Conservation (phyloP, 345 rosid genomes). For the Acer saccharum region DNA sequence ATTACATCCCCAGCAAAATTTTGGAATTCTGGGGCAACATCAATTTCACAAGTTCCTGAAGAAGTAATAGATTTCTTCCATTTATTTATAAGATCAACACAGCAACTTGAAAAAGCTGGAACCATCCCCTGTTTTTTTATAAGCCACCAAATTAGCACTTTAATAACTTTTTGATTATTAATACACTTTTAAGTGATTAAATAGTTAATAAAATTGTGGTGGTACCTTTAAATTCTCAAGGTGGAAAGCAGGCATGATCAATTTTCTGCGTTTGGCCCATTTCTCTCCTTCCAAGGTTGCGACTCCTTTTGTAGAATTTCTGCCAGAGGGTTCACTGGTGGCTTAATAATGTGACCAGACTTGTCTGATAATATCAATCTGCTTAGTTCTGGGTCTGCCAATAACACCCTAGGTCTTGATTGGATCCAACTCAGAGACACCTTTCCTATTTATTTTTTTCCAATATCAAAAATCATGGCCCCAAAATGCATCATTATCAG, state of each 20-base stretch:
- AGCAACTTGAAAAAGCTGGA: slow-evolving; percentile 21
- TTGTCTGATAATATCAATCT: slow-evolving; percentile 17
- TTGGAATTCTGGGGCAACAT: slow-evolving; percentile 20
- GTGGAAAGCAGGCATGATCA: slow-evolving; percentile 27
- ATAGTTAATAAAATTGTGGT: too few relatives aligned
- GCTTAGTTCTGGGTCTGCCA: slow-evolving; percentile 23
- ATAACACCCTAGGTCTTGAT: slow-evolving; percentile 19
- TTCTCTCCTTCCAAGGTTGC: slow-evolving; percentile 28
- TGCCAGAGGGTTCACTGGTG: slow-evolving; percentile 25
- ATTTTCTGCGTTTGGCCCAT: slow-evolving; percentile 31
- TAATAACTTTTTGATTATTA: too few relatives aligned
- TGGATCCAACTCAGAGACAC: slow-evolving; percentile 20
- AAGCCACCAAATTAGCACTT: not conserved
- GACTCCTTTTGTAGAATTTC: slow-evolving; percentile 21
- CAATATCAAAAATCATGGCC: not conserved
- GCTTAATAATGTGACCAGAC: slow-evolving; percentile 20
- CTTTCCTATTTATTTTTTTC: slow-evolving; percentile 12
- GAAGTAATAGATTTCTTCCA: slow-evolving; percentile 5
- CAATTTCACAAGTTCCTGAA: slow-evolving; percentile 21
- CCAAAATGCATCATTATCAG: not conserved
- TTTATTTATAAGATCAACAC: slow-evolving; percentile 13
- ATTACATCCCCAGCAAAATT: slow-evolving; percentile 22
- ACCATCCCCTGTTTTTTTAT: slow-evolving; percentile 15
- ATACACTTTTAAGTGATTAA: too few relatives aligned
- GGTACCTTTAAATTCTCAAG: slow-evolving; percentile 25